These are phyloP conservation scores for Chytridium lagenaria DNA, from an alignment of 371 early-diverging fungal genomes.

Conservation along the genomic window DNA sequence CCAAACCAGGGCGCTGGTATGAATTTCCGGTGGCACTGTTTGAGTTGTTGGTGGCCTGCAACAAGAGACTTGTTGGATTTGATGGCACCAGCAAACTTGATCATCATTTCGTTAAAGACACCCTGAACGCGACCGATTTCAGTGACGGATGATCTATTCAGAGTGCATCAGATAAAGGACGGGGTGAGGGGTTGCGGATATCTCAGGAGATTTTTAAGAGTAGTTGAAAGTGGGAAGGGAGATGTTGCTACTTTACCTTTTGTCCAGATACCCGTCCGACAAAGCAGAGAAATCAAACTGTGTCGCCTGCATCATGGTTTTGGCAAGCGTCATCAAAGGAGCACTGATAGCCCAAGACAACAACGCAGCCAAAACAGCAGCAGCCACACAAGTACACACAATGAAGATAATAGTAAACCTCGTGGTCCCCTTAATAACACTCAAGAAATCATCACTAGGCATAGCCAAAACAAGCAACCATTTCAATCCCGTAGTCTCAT, in stretches of 20 bases:
- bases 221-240: no score
- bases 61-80: slow-evolving; percentile 16
- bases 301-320: slow-evolving; percentile 11
- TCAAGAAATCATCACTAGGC: slow-evolving; percentile 19
- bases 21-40: no score
- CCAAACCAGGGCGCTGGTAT: no score
- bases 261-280: slow-evolving; percentile 8
- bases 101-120: slow-evolving; percentile 25
- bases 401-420: slow-evolving; percentile 24
- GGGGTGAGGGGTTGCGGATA: not conserved
- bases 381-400: slow-evolving; percentile 37
- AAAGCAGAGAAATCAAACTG: slow-evolving; percentile 12
- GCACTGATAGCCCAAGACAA: slow-evolving; percentile 47
- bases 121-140: slow-evolving; percentile 14
- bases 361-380: slow-evolving; percentile 41
- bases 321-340: slow-evolving; percentile 22
- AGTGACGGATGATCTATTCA: not conserved
- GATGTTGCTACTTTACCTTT: not conserved
- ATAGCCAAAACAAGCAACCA: slow-evolving; percentile 14
- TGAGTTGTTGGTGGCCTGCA: no score
- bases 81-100: slow-evolving; percentile 22
- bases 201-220: no score
- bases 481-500: slow-evolving; percentile 5
- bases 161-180: not conserved
- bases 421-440: not conserved